Base-by-base conservation (phyloP, 805 yeast genomes). In the Lipomyces spencermartinsiae region DNA sequence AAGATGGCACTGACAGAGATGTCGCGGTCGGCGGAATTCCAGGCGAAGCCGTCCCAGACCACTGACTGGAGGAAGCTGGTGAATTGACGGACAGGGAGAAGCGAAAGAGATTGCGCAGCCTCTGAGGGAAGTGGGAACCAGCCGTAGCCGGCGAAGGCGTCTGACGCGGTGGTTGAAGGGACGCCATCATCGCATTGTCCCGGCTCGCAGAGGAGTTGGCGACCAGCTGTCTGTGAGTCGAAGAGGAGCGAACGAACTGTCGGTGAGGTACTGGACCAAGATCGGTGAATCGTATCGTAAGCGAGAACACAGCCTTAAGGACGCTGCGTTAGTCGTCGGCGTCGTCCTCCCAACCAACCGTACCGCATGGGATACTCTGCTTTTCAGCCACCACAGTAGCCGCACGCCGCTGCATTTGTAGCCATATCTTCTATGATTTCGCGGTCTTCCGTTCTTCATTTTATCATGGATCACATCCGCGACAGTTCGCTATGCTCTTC, bases 31-130 rank as follows among this genome's bases (percentile, higher is more conserved):
- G 22, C 25, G 61, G 61, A 22, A 29, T 25, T 14, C 34, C 34
- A 9, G 56, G 34, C 19, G 56, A 25, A 31, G 34, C 19, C 31
- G 46, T 59, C 2, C 25, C 39, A 49, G 56, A 53, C 34, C 34
- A 53, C 22, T 25, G 34, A 22, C 34, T 25, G 14, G 56, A 25
- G n/a, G 56, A 25, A 53, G 16, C 56, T n/a, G 56, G 56, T 19
- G 56, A 31, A 53, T 25, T 25, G 56, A 53, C 56, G 16, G 58
- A 55, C 33, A 58, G 55, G n/a, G 73, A 69, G 71, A 77, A 77
- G 65, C 74, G 73, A 68, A 78, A 78, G 63, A 78, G 71, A 64
- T 67, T 75, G 62, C 75, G 75, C 54, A 78, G 72, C 59, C 75
- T 72, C 70, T 72, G 76, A n/a, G 79, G 78, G 59, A 76, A 71